Base-by-base conservation (phyloP, 805 yeast species). In the Metschnikowia sp. region DNA sequence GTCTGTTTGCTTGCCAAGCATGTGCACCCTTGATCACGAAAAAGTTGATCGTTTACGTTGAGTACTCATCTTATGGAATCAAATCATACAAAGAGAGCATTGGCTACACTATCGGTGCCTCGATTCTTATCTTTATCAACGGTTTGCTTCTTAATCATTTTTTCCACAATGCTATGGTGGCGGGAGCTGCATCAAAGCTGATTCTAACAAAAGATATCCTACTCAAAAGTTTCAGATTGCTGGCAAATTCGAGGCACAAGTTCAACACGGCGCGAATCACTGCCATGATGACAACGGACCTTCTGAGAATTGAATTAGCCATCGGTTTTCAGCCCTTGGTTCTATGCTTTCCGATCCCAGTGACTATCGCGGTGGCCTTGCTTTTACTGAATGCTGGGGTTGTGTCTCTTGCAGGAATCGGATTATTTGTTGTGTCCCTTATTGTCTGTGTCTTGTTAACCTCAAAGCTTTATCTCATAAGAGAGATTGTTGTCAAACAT, bases 61-160 rank as follows among this genome's bases (percentile, higher is more conserved):
- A 77, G 53, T 59, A 61, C 40, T 74, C 76, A 43, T 76, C 77
- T 8, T 59, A 63, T 26, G 78, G 79, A 8, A 64, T 74, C 11
- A 65, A 67, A 10, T 62, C 70, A 9, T 66, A 70, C 47, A 84
- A 82, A 32, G 70, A 66, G 36, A 96, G 96, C 49, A 72, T 86
- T 15, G 96, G 94, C 8, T 86, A 79, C 55, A 84, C 91, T 8
- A 67, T 89, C 40, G 96, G 91, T 15, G 74, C 86, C 10, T 76
- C 83, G 36, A 53, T 70, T 1, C 69, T 90, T 63, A 78, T 85
- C 54, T 52, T 60, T 45, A 39, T 68, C 37, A 70, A 69, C 51
- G 76, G 76, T 10, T 55, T 72, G 39, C 60, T 69, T 34, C 51
- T 70, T 35, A 73, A 72, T 55, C 78, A 74, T 51, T 69, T 61